A percentile compares a stretch with the other conserved stretches of the same genome.
phyloP scores from a whole-genome alignment of 306 rosid genomes.

The Castanospermum australe region DNA sequence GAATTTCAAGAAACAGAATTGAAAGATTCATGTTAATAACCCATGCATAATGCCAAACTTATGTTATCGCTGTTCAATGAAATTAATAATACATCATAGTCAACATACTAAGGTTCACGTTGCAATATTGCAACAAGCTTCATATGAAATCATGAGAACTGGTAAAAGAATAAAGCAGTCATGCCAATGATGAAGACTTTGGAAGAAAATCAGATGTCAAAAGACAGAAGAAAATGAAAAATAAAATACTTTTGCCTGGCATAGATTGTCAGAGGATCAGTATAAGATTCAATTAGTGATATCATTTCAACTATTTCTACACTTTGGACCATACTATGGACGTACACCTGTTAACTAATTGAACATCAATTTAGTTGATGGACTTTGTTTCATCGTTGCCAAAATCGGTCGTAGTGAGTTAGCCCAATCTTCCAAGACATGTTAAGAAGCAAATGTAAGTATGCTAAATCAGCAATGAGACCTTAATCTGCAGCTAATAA shows the following conservation, averaged over 20 bases:
- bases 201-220: not conserved
- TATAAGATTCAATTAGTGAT: not conserved
- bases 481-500: not conserved
- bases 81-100: not conserved
- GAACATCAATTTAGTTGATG: not conserved
- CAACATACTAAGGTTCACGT: not conserved
- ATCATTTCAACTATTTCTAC: not conserved
- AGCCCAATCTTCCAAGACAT: not conserved
- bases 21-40: not conserved
- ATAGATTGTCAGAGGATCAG: not conserved
- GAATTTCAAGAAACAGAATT: not conserved
- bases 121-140: not conserved
- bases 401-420: not conserved
- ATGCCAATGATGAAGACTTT: not conserved
- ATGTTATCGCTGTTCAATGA: not conserved
- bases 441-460: not conserved
- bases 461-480: not conserved
- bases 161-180: not conserved
- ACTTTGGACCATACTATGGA: not conserved
- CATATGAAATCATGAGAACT: not conserved
- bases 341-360: not conserved
- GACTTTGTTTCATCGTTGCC: not conserved
- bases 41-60: not conserved
- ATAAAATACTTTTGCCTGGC: not conserved
- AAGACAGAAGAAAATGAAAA: not conserved